Base-by-base conservation (phyloP, 2,329 filamentous ascomycete genomes). In the Coleophoma eucalyptorum region DNA sequence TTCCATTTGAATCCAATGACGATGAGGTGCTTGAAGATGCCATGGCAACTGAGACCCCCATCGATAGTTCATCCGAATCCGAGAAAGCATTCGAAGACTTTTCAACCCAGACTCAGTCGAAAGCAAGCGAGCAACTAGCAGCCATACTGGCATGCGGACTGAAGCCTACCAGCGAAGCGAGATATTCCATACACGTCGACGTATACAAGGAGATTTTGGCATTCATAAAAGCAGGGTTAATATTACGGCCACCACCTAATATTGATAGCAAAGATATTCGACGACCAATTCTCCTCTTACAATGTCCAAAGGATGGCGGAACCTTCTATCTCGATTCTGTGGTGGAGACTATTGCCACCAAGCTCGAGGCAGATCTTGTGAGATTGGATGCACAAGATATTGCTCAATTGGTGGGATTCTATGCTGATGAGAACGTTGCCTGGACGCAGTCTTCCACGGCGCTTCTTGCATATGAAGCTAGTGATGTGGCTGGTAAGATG, bases 321-420 rank as follows among this genome's bases (percentile, higher is more conserved):
- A 79, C 75, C 50, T 65, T 67, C 43, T 76, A 79, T 54, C 67
- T 89, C 34, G 77, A 85, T 55, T 68, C 72, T 3, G 71, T 89
- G n/a, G 79, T 92, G 2, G 75, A 81, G 52, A 76, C 81, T 46
- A 71, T 87, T 41, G 87, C 87, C 0, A 70, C 72, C 12, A 76
- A 82, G 33, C 70, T 87, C 5, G 72, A 71, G 6, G 85, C 88
- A 3, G 83, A 93, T 57, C 62, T 93, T 3, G 70, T 94, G 32
- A 77, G 80, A 18, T 64, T 95, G 11, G 80, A 85, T 61, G 82
- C 89, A 1, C 79, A 84, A 55, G 85, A 87, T 61, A 70, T 95
- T 48, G 86, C 86, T 3, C 77, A 85, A 46, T 72, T 94, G 21
- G 76, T 86, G 0, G 86, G 85, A 3, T 76, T 81, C 41, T 90